Conservation (phyloP, 495 filamentous ascomycete genomes). For the Penicillium bialowiezense region DNA sequence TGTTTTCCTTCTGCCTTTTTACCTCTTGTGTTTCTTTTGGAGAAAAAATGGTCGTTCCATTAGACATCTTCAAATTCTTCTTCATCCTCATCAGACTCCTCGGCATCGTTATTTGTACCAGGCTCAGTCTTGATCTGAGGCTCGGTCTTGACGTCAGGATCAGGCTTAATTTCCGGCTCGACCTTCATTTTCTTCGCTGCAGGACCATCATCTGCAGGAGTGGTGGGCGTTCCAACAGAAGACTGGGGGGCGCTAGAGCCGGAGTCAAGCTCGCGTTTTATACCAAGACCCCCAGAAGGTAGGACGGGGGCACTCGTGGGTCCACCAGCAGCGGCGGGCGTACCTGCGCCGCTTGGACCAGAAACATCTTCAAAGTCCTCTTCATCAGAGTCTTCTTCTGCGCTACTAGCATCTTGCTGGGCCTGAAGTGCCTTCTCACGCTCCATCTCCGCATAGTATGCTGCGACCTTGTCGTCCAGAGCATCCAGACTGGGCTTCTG, state of each 20-base stretch:
- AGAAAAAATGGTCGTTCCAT: neutral
- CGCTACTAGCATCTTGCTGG: constrained; percentile 43
- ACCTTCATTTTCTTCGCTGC: constrained; percentile 44
- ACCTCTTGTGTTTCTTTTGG: no score
- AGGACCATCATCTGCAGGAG: constrained; percentile 38
- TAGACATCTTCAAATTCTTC: constrained; percentile 54
- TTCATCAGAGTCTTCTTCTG: constrained; percentile 47
- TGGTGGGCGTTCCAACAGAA: constrained; percentile 40
- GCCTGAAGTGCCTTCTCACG: constrained; percentile 47
- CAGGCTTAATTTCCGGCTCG: constrained; percentile 30
- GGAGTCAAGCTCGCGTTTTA: constrained; percentile 42
- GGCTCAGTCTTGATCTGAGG: constrained; percentile 19
- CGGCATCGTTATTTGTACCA: constrained; percentile 34
- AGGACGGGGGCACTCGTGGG: constrained; percentile 31
- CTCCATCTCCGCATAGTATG: constrained; percentile 52
- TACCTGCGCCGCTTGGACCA: constrained; percentile 35
- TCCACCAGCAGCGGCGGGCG: constrained; percentile 30
- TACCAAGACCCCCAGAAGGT: constrained; percentile 18
- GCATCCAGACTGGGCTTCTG: constrained; percentile 46
- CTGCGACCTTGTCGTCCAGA: constrained; percentile 49
- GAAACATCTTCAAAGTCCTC: constrained; percentile 52
- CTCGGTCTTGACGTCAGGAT: constrained; percentile 24
- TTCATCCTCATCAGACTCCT: constrained; percentile 51
- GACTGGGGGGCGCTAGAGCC: constrained; percentile 43
- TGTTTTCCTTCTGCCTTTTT: neutral